A percentile compares a stretch with the other conserved stretches of the same genome.
phyloP scores from a whole-genome alignment of 768 basidiomycete genomes.

The Cantharellus cinnabarinus region DNA sequence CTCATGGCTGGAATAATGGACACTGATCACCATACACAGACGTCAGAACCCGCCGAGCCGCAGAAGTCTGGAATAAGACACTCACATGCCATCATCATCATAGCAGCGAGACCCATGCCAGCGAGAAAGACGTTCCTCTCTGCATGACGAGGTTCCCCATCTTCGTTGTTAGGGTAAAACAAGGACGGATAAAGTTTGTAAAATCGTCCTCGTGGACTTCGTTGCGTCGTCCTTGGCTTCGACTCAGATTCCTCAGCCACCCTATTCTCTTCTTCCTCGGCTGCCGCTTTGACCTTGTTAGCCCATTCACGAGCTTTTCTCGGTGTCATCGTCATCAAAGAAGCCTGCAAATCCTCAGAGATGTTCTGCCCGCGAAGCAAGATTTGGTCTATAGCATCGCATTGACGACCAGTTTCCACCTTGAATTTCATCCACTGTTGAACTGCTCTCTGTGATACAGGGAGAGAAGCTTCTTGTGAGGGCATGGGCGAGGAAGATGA shows the following conservation, averaged over 20 bases:
- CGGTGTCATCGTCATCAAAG: not conserved
- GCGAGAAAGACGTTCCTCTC: not conserved
- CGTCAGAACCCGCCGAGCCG: too few relatives aligned
- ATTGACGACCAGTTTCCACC: slow-evolving; percentile 59
- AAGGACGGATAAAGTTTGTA: not conserved
- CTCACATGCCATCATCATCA: not conserved
- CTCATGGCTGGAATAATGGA: not conserved
- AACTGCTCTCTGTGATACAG: slow-evolving; percentile 41
- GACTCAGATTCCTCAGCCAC: not conserved
- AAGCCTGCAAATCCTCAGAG: not conserved
- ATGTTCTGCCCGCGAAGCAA: slow-evolving; percentile 22
- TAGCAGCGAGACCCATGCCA: not conserved
- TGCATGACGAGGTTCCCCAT: not conserved
- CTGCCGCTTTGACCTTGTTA: not conserved
- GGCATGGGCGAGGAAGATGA: not conserved
- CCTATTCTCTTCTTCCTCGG: not conserved
- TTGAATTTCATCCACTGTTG: slow-evolving; percentile 69
- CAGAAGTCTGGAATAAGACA: not conserved
- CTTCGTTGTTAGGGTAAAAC: not conserved
- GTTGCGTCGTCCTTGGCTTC: not conserved
- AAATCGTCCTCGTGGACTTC: not conserved
- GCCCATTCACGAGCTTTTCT: not conserved
- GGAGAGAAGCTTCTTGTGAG: slow-evolving; percentile 21
- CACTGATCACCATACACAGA: not conserved
- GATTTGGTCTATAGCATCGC: slow-evolving; percentile 53